Evolutionary conservation across 352 stramenopile species (phyloP), one percentile per base, ranked within the genome.

Genomic region (Globisporangium lucens): DNA sequence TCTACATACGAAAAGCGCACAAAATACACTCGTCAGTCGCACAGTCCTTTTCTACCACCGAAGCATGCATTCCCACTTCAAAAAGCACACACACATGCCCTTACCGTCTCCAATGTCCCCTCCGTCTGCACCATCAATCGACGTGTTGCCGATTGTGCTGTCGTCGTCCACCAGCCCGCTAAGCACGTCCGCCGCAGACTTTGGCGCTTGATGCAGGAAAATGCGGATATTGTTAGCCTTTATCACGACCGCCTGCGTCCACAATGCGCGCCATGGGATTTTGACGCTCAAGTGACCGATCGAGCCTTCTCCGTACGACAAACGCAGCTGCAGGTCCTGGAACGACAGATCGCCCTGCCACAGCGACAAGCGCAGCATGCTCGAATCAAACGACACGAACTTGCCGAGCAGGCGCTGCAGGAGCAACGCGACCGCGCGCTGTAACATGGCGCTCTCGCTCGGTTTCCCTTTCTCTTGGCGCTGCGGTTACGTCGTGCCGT

Each of bases 321-420:
- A 73, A 7, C 85, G 84, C 65, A 96, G 75, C 68, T 93, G 75
- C 22, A 96, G 74, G 62, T 96, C 79, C 56, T 86, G 79, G 71
- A 96, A 96, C 13, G 85, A 89, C 70, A 96, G 35, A 56, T 96
- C 88, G 58, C 88, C 88, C 62, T 94, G 85, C 88, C 88, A 96
- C 62, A 96, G 78, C 69, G 83, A 92, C 56, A 96, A 71, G 65
- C 83, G 78, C 47, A 96, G 79, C 87, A 94, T 93, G 58, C 62
- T 89, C 67, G 88, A 86, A 74, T 96, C 83, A 67, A 96, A 93
- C 17, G 83, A 91, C 75, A 96, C 83, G 70, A 96, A 94, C 78
- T 94, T 96, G 53, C 88, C 88, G 64, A 96, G 83, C 63, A 96
- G 68, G 20, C 88, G 85, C 83, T 96, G 88, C 56, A 96, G 82